Percentiles rank a stretch among this genome's conserved stretches.
These are phyloP conservation scores for Hypocrella siamensis DNA, from an alignment of 2,329 filamentous ascomycete genomes.

Conservation along the genomic window DNA sequence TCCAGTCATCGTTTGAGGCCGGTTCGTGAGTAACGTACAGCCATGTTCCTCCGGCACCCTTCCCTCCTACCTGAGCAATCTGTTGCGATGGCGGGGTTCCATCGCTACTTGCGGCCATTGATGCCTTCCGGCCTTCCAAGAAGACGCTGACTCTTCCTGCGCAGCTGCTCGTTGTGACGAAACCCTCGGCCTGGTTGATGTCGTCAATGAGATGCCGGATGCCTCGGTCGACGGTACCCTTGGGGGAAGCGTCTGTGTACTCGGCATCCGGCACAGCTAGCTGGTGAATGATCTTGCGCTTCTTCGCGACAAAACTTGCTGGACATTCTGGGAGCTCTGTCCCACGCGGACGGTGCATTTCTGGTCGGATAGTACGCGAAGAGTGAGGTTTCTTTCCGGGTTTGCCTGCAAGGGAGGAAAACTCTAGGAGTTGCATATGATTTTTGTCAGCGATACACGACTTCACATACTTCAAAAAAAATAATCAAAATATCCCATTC, in stretches of 20 bases:
- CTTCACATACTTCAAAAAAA: no score
- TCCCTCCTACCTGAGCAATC: constrained; percentile 57
- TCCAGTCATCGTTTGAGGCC: constrained; percentile 14
- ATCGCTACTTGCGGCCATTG: constrained; percentile 3
- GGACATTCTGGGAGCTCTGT: constrained; percentile 14
- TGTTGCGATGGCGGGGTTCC: constrained; percentile 8
- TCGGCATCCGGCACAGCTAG: constrained; percentile 52
- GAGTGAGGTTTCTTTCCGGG: no score
- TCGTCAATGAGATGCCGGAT: constrained; percentile 64
- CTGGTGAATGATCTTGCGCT: constrained; percentile 55
- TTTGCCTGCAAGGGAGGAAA: no score
- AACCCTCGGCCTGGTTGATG: constrained; percentile 58
- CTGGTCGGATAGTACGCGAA: no score
- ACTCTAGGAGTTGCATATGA: no score
- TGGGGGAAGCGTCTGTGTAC: constrained; percentile 76
- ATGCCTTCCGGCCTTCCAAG: constrained; percentile 53
- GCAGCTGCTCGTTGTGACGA: constrained; percentile 89
- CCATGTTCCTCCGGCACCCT: constrained; percentile 74
- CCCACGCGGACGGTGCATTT: constrained; percentile 10
- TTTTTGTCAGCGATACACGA: no score
- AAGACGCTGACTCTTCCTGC: constrained; percentile 79
- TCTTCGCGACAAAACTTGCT: constrained; percentile 40
- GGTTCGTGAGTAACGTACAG: constrained; percentile 77
- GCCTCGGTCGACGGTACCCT: constrained; percentile 68
- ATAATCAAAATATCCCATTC: no score